Base-by-base conservation (phyloP, 2,329 filamentous ascomycete genomes). In the Aspergillus carbonarius region DNA sequence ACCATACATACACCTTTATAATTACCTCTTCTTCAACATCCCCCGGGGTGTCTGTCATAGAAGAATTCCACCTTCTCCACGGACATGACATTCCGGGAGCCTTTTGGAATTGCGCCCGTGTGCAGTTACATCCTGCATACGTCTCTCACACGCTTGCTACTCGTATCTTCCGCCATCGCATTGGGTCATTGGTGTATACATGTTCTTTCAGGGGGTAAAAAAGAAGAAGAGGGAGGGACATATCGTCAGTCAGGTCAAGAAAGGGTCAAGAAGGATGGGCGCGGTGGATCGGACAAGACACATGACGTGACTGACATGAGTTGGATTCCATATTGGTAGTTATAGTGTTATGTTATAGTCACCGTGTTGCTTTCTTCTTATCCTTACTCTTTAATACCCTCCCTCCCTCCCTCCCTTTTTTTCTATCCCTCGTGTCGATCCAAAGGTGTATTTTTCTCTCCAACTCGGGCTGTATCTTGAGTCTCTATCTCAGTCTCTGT, bases 161-260 rank as follows among this genome's bases (percentile, higher is more conserved):
- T 44, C 57, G 34, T 55, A 42, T 51, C 46, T 39, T 39, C 46
- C 47, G 42, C 35, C 57, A 51, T 49, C 34, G 37, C 50, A 55
- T 56, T 62, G 58, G 54, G 56, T 61, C 59, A 54, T 58, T 58
- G 53, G 56, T 63, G 44, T 63, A 59, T 59, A 55, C 25, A 20
- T 30, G 25, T 13, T 48, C 32, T 12, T 47, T 48, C 6, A 10
- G 23, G 12, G 20, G 18, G 39, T 17, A 8, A 20, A 42, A 13
- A 49, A 39, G 17, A 46, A 34, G 42, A 46, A 47, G 50, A 55
- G 48, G n/a, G 42, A 48, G 32, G 44, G 18, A 47, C 30, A 35
- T 23, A 50, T 44, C 18, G 40, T 37, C 13, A 17, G 39, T 53
- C 34, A 35, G 42, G 20, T 32, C 30, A 30, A 10, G 30, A 32